A percentile compares a stretch with the other conserved stretches of the same genome.
These are phyloP conservation scores for Funneliformis geosporum DNA, from an alignment of 192 early-diverging fungal genomes.

Conservation along the genomic window DNA sequence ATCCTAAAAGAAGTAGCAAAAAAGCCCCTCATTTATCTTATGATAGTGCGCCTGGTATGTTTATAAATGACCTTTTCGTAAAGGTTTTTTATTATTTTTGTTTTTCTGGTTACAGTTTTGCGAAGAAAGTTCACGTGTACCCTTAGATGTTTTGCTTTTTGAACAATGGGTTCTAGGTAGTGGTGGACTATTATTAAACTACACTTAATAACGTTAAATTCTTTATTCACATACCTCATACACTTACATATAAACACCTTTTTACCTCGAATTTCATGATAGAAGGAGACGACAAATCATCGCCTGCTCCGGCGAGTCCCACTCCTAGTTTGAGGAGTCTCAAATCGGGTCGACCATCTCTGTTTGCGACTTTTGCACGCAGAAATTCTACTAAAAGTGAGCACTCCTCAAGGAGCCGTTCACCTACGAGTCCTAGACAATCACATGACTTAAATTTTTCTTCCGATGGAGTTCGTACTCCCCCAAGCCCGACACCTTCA, in stretches of 20 bases:
- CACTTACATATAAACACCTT: background rate
- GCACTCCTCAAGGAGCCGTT: constrained; percentile 27
- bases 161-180: background rate
- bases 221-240: background rate
- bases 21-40: constrained; percentile 6
- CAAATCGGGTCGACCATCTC: constrained; percentile 16
- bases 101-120: background rate
- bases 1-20: constrained; percentile 17
- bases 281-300: constrained; percentile 28
- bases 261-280: background rate
- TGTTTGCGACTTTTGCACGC: constrained; percentile 30
- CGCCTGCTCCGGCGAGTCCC: constrained; percentile 14
- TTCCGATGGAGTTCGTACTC: constrained; percentile 10
- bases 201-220: background rate
- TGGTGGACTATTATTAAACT: background rate
- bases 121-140: background rate
- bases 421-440: constrained; percentile 31
- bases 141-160: background rate
- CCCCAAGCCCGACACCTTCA: constrained; percentile 30
- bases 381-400: constrained; percentile 32
- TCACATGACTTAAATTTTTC: constrained; percentile 19
- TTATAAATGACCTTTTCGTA: background rate
- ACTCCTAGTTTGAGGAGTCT: constrained; percentile 30
- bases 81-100: background rate
- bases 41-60: constrained; percentile 33